phyloP scores from a whole-genome alignment of 139 green algal genomes.

The Spirogloea muscicola region DNA sequence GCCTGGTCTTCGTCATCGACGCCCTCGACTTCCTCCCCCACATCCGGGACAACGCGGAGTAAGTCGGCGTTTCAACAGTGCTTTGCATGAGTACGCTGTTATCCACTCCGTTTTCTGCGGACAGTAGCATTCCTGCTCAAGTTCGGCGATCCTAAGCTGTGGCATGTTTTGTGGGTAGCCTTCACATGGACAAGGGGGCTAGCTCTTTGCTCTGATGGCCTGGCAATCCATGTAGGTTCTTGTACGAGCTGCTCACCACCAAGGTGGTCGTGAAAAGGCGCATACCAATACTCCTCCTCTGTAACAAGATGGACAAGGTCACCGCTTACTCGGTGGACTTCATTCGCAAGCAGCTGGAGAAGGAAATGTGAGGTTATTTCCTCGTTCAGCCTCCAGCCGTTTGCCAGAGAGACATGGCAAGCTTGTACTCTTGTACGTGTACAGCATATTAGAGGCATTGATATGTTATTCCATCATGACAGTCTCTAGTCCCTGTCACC shows the following conservation, averaged over 20 bases:
- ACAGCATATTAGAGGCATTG: not conserved
- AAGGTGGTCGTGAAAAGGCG: conserved; percentile 48
- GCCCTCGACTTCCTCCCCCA: conserved; percentile 48
- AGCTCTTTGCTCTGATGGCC: not conserved
- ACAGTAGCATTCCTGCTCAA: not conserved
- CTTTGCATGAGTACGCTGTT: not conserved
- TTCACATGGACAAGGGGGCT: not conserved
- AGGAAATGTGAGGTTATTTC: conserved; percentile 61
- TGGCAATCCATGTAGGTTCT: conserved; percentile 13
- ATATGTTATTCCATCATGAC: not conserved
- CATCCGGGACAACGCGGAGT: conserved; percentile 27
- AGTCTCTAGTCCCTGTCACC: not conserved
- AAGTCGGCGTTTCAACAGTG: conserved; percentile 4
- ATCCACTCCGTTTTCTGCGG: not conserved
- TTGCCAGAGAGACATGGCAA: not conserved
- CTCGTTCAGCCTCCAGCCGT: not conserved
- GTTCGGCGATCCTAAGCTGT: not conserved
- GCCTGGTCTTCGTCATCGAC: conserved; percentile 81
- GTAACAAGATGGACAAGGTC: conserved; percentile 88
- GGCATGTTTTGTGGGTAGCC: not conserved
- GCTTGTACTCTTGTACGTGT: not conserved
- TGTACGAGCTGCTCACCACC: conserved; percentile 43
- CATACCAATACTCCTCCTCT: conserved; percentile 78
- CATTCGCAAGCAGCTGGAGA: conserved; percentile 77
- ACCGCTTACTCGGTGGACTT: conserved; percentile 85